Evolutionary conservation across 2,329 filamentous ascomycete genomes (phyloP).

Genomic region (Claviceps monticola): DNA sequence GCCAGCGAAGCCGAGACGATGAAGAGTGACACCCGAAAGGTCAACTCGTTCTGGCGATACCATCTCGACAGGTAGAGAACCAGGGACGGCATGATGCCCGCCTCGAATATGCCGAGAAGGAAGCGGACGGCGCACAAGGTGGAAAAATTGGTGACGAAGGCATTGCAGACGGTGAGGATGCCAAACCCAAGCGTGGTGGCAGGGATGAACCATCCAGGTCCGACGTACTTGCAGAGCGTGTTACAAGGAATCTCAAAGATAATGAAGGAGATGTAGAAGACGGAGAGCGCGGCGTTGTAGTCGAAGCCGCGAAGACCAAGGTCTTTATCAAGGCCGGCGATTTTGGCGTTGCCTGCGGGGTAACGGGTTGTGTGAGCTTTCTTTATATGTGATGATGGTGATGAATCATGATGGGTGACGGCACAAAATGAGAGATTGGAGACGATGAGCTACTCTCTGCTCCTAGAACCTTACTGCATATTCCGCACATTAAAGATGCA

Average conservation of each 20-base stretch:
- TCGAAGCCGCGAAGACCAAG: slow-evolving; percentile 40
- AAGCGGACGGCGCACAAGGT: slow-evolving; percentile 42
- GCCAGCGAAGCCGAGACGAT: slow-evolving; percentile 53
- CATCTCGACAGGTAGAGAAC: slow-evolving; percentile 52
- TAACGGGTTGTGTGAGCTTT: neutral
- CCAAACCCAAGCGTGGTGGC: slow-evolving; percentile 43
- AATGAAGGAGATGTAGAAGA: slow-evolving; percentile 54
- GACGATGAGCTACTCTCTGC: too few relatives aligned
- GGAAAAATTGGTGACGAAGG: slow-evolving; percentile 39
- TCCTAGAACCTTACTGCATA: too few relatives aligned
- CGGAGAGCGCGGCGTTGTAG: slow-evolving; percentile 46
- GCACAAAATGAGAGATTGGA: too few relatives aligned
- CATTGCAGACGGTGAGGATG: slow-evolving; percentile 44
- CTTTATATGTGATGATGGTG: neutral
- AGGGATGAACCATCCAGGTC: slow-evolving; percentile 52
- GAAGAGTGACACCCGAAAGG: slow-evolving; percentile 49
- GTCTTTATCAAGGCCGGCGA: slow-evolving; percentile 43
- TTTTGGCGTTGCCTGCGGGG: slow-evolving; percentile 38
- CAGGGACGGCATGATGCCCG: slow-evolving; percentile 51
- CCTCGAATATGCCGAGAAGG: slow-evolving; percentile 46
- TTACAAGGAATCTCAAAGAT: slow-evolving; percentile 51
- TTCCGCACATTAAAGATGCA: neutral
- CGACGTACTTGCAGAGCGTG: slow-evolving; percentile 48
- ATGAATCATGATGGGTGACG: neutral
- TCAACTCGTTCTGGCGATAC: slow-evolving; percentile 49